Evolutionary conservation across 2,329 filamentous ascomycete species (phyloP), one percentile per base, ranked within the genome.

Genomic region (Dothideomycetes sp.): DNA sequence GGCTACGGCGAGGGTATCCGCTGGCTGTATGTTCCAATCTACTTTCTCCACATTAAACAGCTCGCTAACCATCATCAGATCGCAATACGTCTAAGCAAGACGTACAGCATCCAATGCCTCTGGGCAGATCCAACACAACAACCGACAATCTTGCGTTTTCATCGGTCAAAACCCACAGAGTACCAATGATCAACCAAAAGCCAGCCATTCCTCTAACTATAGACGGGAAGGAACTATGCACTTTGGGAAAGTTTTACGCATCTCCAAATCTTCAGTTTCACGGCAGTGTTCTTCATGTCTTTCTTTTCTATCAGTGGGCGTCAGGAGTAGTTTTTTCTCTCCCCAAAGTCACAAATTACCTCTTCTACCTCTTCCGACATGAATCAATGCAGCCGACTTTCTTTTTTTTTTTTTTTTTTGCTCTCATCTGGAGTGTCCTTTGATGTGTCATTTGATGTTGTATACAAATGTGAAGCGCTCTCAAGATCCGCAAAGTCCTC

Each of bases 1-100:
- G 91, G 56, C 43, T 94, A 94, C 63, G 85, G 85, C 41, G 87
- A 94, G 55, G 87, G 76, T 55, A 89, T 94, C 65, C 78, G 85
- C 69, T 94, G 86, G 87, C 65, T 94, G 65, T 58, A 24, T 24
- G 22, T 11, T 24, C 22, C 12, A 7, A 24, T 11, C 22, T 24
- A 11, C 12, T 24, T 11, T 24, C 22, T 24, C 22, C 7, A 24
- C 7, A 24, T 24, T 24, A 24, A 7, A 24, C n/a, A n/a, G n/a
- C 7, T 24, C 22, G 12, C 22, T 24, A 24, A 24, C 12, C 7
- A 7, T 24, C 7, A 7, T 7, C 22, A 24, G 22, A 11, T 40
- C 37, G 29, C 37, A 40, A 40, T 40, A 40, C 29, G 37, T 40
- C 29, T 40, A 40, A 40, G 29, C 16, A 9, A 8, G 19, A n/a